phyloP scores from a whole-genome alignment of 305 asterid genomes.

The Fraxinus paxiana region DNA sequence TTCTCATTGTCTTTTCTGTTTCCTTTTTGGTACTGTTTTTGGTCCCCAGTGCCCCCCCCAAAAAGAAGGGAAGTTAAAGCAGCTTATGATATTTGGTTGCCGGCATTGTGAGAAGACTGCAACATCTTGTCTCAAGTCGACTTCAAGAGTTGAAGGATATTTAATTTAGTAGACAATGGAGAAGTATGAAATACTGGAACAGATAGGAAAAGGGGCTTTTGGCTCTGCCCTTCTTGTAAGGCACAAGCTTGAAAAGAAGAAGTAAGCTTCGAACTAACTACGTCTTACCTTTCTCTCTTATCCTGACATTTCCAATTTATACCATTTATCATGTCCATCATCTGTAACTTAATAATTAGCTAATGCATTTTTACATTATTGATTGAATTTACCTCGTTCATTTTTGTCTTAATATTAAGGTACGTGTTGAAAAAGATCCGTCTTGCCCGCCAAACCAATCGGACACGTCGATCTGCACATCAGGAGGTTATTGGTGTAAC shows the following conservation, averaged over 20 bases:
- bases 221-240: constrained; percentile 88
- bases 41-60: background rate
- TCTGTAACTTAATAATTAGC: background rate
- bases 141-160: constrained; percentile 18
- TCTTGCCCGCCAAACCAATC: constrained; percentile 88
- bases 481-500: constrained; percentile 65
- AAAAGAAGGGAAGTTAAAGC: background rate
- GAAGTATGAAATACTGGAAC: constrained; percentile 81
- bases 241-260: constrained; percentile 80
- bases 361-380: constrained; percentile 17
- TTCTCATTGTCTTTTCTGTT: constrained; percentile 9
- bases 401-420: constrained; percentile 36
- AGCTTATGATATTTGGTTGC: constrained; percentile 2
- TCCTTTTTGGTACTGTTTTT: background rate
- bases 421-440: constrained; percentile 91
- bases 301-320: background rate
- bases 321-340: background rate
- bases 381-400: constrained; percentile 16
- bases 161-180: constrained; percentile 48
- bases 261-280: constrained; percentile 41
- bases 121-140: constrained; percentile 13
- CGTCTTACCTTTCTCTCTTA: constrained; percentile 6
- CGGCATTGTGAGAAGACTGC: constrained; percentile 23
- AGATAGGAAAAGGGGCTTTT: constrained; percentile 91
- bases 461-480: constrained; percentile 94